phyloP scores from a whole-genome alignment of 176 grass and related monocot species.

The Guadua angustifolia region DNA sequence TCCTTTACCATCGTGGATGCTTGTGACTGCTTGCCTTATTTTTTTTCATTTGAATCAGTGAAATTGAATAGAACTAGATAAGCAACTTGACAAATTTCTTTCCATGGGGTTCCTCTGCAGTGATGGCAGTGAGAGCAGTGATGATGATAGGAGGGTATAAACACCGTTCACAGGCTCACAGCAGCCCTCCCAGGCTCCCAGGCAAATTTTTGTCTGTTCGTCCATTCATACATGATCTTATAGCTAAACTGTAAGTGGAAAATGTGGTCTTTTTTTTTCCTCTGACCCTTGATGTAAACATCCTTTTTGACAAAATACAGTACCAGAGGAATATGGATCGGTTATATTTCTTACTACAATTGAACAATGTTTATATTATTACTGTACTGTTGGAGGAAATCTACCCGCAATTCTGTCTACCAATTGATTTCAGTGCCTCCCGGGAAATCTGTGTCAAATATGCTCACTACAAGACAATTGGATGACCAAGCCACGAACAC shows the following conservation, averaged over 20 bases:
- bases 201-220: background rate
- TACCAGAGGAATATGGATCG: slow-evolving; percentile 31
- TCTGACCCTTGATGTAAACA: slow-evolving; percentile 44
- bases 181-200: background rate
- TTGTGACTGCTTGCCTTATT: background rate
- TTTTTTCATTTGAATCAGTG: slow-evolving; percentile 1
- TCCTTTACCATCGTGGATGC: background rate
- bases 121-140: slow-evolving; percentile 82
- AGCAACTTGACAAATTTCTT: slow-evolving; percentile 21
- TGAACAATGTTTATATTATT: slow-evolving; percentile 7
- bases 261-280: slow-evolving; percentile 38
- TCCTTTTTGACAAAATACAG: slow-evolving; percentile 39
- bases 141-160: slow-evolving; percentile 62
- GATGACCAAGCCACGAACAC: background rate
- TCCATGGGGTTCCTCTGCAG: slow-evolving; percentile 47
- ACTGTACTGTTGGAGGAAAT: background rate
- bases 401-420: background rate
- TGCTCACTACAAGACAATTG: background rate
- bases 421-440: background rate
- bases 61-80: background rate
- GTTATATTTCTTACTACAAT: slow-evolving; percentile 31
- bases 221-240: background rate
- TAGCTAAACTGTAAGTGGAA: slow-evolving; percentile 40
- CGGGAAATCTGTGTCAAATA: background rate
- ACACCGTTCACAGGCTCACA: background rate